Evolutionary conservation across 2,329 filamentous ascomycete genomes (phyloP).

Genomic region (Calonectria hawksworthii): DNA sequence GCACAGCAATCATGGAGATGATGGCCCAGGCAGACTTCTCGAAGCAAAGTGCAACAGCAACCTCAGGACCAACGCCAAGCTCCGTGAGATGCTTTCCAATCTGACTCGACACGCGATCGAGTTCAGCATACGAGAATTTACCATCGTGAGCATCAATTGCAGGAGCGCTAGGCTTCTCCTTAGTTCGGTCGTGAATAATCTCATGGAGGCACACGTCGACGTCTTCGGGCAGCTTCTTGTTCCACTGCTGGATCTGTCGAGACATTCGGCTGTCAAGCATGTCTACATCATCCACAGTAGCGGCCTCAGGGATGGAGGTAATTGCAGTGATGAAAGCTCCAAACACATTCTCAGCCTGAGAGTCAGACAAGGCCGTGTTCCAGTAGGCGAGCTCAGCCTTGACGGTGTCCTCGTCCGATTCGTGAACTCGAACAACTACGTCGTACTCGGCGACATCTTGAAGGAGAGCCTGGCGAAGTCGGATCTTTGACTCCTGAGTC

Average conservation of each 20-base stretch:
- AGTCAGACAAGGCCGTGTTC: conserved; percentile 2
- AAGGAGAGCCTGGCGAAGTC: not conserved
- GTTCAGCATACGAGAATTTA: not conserved
- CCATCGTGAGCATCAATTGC: not conserved
- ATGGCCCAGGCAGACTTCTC: not conserved
- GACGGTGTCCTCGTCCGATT: not conserved
- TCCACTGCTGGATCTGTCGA: not conserved
- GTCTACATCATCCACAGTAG: not conserved
- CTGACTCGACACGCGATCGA: not conserved
- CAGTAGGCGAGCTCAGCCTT: not conserved
- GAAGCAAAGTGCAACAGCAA: not conserved
- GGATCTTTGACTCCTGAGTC: not conserved
- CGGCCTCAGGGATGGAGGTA: not conserved
- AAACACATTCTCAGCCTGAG: not conserved
- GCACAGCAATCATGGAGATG: not conserved
- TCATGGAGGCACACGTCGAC: not conserved
- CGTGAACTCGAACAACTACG: not conserved
- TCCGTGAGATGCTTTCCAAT: not conserved
- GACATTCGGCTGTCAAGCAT: not conserved
- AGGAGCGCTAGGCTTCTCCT: not conserved
- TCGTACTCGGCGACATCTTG: conserved; percentile 3
- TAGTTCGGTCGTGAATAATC: not conserved
- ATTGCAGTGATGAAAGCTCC: not conserved
- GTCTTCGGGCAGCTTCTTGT: not conserved
- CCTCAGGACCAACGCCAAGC: not conserved